Percentiles rank a stretch among this genome's conserved stretches.
Evolutionary conservation across 2,329 filamentous ascomycete genomes (phyloP).

Genomic region (Scleromitrula shiraiana): DNA sequence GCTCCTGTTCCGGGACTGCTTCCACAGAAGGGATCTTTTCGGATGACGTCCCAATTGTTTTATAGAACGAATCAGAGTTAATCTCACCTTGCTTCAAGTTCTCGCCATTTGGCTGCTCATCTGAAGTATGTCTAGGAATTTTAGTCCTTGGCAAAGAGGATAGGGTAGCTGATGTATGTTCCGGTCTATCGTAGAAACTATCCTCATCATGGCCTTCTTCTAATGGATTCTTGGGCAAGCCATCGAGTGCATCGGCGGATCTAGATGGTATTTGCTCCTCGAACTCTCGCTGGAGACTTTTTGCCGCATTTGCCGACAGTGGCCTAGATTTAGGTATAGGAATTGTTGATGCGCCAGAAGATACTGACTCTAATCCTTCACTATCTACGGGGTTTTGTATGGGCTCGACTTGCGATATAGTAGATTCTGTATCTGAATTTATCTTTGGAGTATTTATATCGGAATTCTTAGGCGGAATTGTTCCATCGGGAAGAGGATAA

Average conservation of each 20-base stretch:
- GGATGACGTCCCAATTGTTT: constrained; percentile 23
- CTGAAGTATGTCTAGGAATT: constrained; percentile 43
- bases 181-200: constrained; percentile 46
- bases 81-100: constrained; percentile 16
- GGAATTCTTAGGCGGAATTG: constrained; percentile 35
- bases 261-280: constrained; percentile 45
- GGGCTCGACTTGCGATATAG: constrained; percentile 29
- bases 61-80: constrained; percentile 32
- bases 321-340: constrained; percentile 27
- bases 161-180: constrained; percentile 36
- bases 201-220: constrained; percentile 38
- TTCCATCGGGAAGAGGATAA: constrained; percentile 41
- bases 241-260: constrained; percentile 36
- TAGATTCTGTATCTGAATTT: constrained; percentile 31
- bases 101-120: constrained; percentile 18
- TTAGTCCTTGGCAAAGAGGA: constrained; percentile 47
- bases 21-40: constrained; percentile 13
- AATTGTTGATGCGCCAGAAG: constrained; percentile 35
- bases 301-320: constrained; percentile 35
- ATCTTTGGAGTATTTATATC: constrained; percentile 14
- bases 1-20: constrained; percentile 33
- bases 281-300: constrained; percentile 38
- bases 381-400: constrained; percentile 29
- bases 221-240: constrained; percentile 13
- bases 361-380: constrained; percentile 29